Evolutionary conservation across 805 yeast species (phyloP).

Genomic region (Zygotorulaspora danielsina): DNA sequence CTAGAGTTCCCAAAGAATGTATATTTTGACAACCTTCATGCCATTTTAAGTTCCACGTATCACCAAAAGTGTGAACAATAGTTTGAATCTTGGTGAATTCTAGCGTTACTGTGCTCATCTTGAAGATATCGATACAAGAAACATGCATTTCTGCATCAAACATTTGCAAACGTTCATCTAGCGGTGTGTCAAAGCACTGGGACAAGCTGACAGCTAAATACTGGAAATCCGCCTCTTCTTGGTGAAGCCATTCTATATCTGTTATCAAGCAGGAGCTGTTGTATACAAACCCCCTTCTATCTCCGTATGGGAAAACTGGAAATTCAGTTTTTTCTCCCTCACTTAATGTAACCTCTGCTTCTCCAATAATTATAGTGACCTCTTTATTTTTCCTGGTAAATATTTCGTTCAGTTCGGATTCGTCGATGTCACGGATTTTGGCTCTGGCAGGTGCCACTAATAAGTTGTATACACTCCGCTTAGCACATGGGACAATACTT

Average conservation of each 20-base stretch:
- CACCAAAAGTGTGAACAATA: conserved; percentile 43
- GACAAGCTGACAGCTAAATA: conserved; percentile 51
- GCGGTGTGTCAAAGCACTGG: conserved; percentile 32
- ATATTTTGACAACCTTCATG: conserved; percentile 30
- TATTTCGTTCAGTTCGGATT: conserved; percentile 20
- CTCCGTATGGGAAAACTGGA: conserved; percentile 27
- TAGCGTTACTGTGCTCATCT: conserved; percentile 32
- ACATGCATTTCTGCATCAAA: conserved; percentile 30
- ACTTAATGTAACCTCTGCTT: conserved; percentile 17
- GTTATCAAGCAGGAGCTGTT: conserved; percentile 53
- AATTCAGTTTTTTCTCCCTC: conserved; percentile 26
- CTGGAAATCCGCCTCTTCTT: conserved; percentile 31
- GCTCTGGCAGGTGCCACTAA: conserved; percentile 11
- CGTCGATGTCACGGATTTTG: conserved; percentile 18
- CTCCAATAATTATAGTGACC: conserved; percentile 21
- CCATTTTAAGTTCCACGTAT: conserved; percentile 37
- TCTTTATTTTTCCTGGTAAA: conserved; percentile 26
- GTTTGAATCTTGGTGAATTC: conserved; percentile 33
- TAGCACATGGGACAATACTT: conserved; percentile 16
- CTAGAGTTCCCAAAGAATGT: conserved; percentile 41
- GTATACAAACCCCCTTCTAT: conserved; percentile 39
- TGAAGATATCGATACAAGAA: conserved; percentile 46
- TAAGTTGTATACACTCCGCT: conserved; percentile 3
- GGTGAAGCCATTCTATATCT: conserved; percentile 49
- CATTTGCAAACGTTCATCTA: conserved; percentile 28